These are phyloP conservation scores for Pisolithus orientalis DNA, from an alignment of 768 basidiomycete genomes.

Conservation along the genomic window DNA sequence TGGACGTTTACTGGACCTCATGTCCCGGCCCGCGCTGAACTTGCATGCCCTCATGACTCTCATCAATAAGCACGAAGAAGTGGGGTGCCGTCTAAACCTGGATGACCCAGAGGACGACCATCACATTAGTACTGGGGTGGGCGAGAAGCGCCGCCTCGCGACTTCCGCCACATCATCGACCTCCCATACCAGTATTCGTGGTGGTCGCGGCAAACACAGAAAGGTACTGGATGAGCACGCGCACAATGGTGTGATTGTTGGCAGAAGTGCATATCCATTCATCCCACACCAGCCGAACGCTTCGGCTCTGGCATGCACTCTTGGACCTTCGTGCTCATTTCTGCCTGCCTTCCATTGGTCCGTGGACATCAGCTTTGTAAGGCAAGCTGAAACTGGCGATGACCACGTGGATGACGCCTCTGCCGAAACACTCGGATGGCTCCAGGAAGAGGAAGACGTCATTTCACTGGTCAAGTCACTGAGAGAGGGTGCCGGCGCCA, in stretches of 20 bases:
- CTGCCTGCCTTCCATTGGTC: slow-evolving; percentile 30
- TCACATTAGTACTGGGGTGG: background rate
- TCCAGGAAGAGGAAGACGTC: slow-evolving; percentile 26
- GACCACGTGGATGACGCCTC: slow-evolving; percentile 11
- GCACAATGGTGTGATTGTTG: background rate
- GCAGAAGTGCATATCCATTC: slow-evolving; percentile 18
- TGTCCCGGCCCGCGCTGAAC: slow-evolving; percentile 27
- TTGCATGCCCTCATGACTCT: slow-evolving; percentile 19
- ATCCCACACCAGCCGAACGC: slow-evolving; percentile 8
- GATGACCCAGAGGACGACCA: background rate
- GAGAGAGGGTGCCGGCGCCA: slow-evolving; percentile 10
- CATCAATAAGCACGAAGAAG: slow-evolving; percentile 4
- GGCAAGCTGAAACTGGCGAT: background rate
- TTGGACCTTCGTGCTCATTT: slow-evolving; percentile 8
- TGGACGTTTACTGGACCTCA: background rate
- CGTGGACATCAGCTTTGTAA: slow-evolving; percentile 39
- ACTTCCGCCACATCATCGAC: background rate
- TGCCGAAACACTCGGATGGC: slow-evolving; percentile 24
- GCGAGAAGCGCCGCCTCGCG: too few species aligned
- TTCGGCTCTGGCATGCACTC: background rate
- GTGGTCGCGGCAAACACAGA: slow-evolving; percentile 12
- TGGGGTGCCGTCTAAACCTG: background rate
- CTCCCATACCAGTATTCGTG: background rate
- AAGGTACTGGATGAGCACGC: background rate
- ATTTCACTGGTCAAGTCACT: slow-evolving; percentile 15